Evolutionary conservation across 1,139 yeast genomes (phyloP), one percentile per base, ranked within the genome.

Genomic region (Hyphopichia pseudoburtonii): DNA sequence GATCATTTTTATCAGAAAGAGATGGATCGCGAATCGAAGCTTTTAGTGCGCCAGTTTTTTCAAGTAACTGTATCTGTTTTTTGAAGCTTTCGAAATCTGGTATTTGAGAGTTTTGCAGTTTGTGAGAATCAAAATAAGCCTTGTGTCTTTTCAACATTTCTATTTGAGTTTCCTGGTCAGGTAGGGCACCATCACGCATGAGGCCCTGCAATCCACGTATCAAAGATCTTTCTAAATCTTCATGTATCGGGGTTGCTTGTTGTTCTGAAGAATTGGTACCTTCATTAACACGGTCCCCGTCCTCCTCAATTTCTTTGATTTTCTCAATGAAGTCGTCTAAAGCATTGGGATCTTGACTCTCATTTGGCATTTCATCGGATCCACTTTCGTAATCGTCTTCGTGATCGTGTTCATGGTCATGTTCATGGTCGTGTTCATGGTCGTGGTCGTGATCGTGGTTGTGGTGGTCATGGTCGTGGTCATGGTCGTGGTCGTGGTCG

Each of bases 101-200:
- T 4, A 22, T 8, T 9, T 21, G 12, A 40, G 12, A 9, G 28
- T 52, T 56, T 44, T 57, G 54, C 46, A 62, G 50, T 41, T 54
- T 53, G 27, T 59, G 62, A 32, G 59, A 49, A 44, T 61, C 63
- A 35, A 60, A 40, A 16, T 15, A 27, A 5, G 18, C 29, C n/a
- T 27, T 27, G 15, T 87, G 67, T 0, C 95, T 95, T 60, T 83
- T 85, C 54, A 87, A 68, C 3, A 27, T 17, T 12, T 30, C 33
- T 3, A 21, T 5, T 15, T 21, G 27, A 11, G 19, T 27, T 3
- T 9, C 29, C 17, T 27, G 19, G 17, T 27, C 29, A n/a, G 4
- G 15, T 8, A 10, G 10, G 10, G 11, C n/a, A 7, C 29, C 19
- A 27, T 25, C 14, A 12, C 14, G 17, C n/a, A 25, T 15, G 11